A percentile compares a stretch with the other conserved stretches of the same genome.
These are phyloP conservation scores for Colletotrichum salicis DNA, from an alignment of 2,329 filamentous ascomycete genomes.

Conservation along the genomic window DNA sequence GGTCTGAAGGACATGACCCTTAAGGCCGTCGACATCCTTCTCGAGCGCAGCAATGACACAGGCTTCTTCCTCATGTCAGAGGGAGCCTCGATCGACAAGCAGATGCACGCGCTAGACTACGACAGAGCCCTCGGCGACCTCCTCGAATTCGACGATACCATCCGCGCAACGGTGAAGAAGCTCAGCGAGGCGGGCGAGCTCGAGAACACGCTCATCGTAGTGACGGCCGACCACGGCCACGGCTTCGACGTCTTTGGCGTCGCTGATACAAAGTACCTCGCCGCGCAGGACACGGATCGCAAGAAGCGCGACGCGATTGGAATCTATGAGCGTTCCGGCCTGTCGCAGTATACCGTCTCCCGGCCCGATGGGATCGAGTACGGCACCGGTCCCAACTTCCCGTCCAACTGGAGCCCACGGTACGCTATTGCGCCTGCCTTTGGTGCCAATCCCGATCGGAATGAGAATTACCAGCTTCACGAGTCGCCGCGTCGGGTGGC, in stretches of 20 bases:
- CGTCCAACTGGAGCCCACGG: conserved; percentile 85
- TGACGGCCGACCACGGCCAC: conserved; percentile 90
- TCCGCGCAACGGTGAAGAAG: conserved; percentile 77
- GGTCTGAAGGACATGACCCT: conserved; percentile 90
- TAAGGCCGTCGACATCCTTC: conserved; percentile 83
- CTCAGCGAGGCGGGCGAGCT: conserved; percentile 73
- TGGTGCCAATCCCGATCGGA: conserved; percentile 76
- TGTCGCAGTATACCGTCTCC: conserved; percentile 77
- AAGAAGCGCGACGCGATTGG: conserved; percentile 81
- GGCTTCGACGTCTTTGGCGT: conserved; percentile 88
- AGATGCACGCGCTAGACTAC: conserved; percentile 88
- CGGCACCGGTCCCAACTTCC: conserved; percentile 79
- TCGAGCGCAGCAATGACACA: conserved; percentile 70
- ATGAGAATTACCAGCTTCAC: conserved; percentile 82
- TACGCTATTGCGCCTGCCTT: conserved; percentile 82
- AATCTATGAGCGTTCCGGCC: conserved; percentile 76
- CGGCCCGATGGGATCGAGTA: conserved; percentile 71
- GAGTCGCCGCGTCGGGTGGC: conserved; percentile 70
- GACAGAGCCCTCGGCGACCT: conserved; percentile 86
- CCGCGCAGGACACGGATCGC: conserved; percentile 72
- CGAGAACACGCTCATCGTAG: conserved; percentile 80
- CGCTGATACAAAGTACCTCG: conserved; percentile 82
- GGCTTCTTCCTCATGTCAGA: conserved; percentile 92
- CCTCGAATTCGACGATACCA: conserved; percentile 85
- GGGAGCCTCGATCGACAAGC: conserved; percentile 87